A percentile compares a stretch with the other conserved stretches of the same genome.
Conservation (phyloP, 2,329 filamentous ascomycete genomes). For the Elsinoe fawcettii region DNA sequence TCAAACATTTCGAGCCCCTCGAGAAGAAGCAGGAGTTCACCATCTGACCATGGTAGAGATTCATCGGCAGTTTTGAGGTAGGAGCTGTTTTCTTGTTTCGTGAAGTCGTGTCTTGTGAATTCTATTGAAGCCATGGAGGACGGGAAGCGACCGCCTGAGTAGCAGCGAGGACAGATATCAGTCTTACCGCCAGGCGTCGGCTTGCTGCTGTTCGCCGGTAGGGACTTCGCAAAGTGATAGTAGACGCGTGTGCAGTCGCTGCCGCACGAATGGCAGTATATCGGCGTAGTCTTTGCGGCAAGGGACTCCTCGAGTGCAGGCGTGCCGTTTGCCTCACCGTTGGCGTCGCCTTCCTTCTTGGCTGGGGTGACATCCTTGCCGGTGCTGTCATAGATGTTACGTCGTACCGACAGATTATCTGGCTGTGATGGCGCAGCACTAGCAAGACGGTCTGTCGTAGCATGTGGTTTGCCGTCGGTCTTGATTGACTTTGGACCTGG, state of each 20-base stretch:
- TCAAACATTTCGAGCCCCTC: constrained; percentile 90
- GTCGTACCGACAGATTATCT: constrained; percentile 82
- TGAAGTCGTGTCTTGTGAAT: constrained; percentile 85
- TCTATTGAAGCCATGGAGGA: constrained; percentile 68
- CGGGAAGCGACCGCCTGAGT: constrained; percentile 74
- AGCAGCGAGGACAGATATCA: constrained; percentile 88
- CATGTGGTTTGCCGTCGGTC: constrained; percentile 52
- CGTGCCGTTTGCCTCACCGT: constrained; percentile 69
- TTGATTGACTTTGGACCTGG: constrained; percentile 66
- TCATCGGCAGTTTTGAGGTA: constrained; percentile 73
- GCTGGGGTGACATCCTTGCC: constrained; percentile 71
- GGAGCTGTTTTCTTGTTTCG: constrained; percentile 79
- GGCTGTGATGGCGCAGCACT: constrained; percentile 67
- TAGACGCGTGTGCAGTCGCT: constrained; percentile 74
- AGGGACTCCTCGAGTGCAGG: constrained; percentile 48
- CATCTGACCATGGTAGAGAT: constrained; percentile 84
- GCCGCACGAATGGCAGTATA: constrained; percentile 85
- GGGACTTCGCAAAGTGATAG: constrained; percentile 61
- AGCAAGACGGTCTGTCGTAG: constrained; percentile 64
- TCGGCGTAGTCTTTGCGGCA: constrained; percentile 56
- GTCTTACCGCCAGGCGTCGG: constrained; percentile 57
- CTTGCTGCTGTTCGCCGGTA: constrained; percentile 36
- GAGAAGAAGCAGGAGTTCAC: constrained; percentile 78
- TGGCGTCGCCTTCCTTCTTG: constrained; percentile 40
- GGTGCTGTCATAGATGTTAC: constrained; percentile 91